Evolutionary conservation across 2,329 filamentous ascomycete genomes (phyloP).

Genomic region (Hymenoscyphus fraxineus): DNA sequence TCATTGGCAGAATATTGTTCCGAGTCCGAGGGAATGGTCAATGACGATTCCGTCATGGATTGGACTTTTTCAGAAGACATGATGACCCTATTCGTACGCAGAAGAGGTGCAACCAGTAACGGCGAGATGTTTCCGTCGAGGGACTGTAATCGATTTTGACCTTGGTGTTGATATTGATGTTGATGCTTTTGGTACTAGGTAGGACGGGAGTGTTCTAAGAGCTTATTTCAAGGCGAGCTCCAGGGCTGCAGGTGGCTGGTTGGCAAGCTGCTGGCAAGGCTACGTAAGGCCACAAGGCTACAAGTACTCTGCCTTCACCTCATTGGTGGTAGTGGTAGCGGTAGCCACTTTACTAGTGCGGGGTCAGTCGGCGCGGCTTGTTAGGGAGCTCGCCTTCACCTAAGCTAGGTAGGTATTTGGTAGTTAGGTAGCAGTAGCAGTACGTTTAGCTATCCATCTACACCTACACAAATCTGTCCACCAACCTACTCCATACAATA

Average conservation of each 20-base stretch:
- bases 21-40: slow-evolving; percentile 78
- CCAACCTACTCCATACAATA: not conserved
- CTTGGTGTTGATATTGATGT: not conserved
- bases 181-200: slow-evolving; percentile 16
- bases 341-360: too few species aligned
- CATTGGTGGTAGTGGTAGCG: too few species aligned
- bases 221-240: not conserved
- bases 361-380: not conserved
- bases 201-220: not conserved
- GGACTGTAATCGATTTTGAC: not conserved
- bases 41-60: slow-evolving; percentile 65
- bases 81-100: slow-evolving; percentile 7
- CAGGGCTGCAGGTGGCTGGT: not conserved
- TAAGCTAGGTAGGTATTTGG: not conserved
- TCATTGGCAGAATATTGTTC: slow-evolving; percentile 72
- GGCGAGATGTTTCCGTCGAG: not conserved
- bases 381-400: not conserved
- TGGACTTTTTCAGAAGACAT: slow-evolving; percentile 54
- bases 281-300: too few species aligned
- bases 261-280: not conserved
- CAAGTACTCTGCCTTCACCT: too few species aligned
- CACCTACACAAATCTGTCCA: not conserved
- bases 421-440: too few species aligned
- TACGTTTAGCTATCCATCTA: too few species aligned
- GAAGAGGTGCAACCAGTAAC: not conserved